Conservation (phyloP, 192 early-diverging fungal species). For the Backusella mclennaniae region DNA sequence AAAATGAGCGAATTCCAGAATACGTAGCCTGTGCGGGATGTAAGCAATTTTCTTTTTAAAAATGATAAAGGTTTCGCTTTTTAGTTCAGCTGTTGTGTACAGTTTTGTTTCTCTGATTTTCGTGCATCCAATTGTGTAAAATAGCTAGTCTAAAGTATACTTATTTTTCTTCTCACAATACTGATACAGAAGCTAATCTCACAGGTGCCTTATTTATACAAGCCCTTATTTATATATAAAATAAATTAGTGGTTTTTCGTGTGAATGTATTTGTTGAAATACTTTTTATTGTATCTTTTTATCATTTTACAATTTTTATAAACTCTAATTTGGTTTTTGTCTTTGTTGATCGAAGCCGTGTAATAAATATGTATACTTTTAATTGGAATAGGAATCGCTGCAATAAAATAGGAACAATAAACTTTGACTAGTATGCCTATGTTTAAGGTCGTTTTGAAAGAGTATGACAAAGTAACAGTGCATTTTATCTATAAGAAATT, state of each 20-base stretch:
- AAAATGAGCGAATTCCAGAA: not conserved
- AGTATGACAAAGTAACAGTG: not conserved
- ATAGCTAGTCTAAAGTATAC: not conserved
- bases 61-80: not conserved
- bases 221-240: not conserved
- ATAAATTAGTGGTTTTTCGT: not conserved
- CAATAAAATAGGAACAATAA: not conserved
- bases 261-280: too few relatives aligned
- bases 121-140: not conserved
- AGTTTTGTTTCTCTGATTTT: not conserved
- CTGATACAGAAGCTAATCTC: not conserved
- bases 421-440: not conserved
- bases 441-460: not conserved
- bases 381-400: not conserved
- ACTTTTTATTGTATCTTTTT: not conserved
- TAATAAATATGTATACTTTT: not conserved
- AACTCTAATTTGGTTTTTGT: not conserved
- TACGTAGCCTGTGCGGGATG: too few relatives aligned
- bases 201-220: not conserved
- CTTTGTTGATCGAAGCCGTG: not conserved
- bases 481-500: not conserved
- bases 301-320: not conserved
- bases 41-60: not conserved
- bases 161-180: not conserved
- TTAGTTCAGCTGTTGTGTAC: not conserved